phyloP scores from a whole-genome alignment of 2,329 filamentous ascomycete species.

The Zymoseptoria tritici region DNA sequence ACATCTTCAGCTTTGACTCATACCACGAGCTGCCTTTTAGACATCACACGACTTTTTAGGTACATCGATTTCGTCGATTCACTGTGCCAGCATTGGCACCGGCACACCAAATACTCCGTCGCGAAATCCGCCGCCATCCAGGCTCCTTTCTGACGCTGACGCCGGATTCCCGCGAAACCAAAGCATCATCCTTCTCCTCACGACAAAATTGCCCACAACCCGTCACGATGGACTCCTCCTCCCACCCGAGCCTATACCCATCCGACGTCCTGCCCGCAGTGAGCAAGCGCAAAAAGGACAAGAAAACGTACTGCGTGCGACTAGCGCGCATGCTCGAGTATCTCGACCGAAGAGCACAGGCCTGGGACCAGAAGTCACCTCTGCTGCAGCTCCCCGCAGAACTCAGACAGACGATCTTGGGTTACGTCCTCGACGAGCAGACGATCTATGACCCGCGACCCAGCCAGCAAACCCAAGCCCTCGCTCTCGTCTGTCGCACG shows the following conservation, averaged over 20 bases:
- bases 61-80: background rate
- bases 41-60: background rate
- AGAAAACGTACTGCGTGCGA: constrained; percentile 6
- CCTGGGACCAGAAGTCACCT: background rate
- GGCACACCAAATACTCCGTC: background rate
- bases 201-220: background rate
- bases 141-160: background rate
- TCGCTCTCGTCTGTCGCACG: constrained; percentile 7
- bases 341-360: constrained; percentile 5
- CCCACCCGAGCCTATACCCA: background rate
- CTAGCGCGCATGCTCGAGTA: constrained; percentile 7
- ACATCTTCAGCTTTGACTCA: background rate
- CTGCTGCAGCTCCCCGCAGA: constrained; percentile 10
- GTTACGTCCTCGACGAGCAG: constrained; percentile 8
- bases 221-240: background rate
- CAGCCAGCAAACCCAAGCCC: constrained; percentile 1
- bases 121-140: background rate
- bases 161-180: too few relatives aligned
- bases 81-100: background rate
- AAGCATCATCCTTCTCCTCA: background rate
- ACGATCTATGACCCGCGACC: constrained; percentile 6
- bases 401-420: constrained; percentile 9
- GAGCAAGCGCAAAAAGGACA: background rate
- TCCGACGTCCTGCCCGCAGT: constrained; percentile 1
- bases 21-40: background rate